Base-by-base conservation (phyloP, 345 rosid genomes). In the Melaleuca alternifolia region DNA sequence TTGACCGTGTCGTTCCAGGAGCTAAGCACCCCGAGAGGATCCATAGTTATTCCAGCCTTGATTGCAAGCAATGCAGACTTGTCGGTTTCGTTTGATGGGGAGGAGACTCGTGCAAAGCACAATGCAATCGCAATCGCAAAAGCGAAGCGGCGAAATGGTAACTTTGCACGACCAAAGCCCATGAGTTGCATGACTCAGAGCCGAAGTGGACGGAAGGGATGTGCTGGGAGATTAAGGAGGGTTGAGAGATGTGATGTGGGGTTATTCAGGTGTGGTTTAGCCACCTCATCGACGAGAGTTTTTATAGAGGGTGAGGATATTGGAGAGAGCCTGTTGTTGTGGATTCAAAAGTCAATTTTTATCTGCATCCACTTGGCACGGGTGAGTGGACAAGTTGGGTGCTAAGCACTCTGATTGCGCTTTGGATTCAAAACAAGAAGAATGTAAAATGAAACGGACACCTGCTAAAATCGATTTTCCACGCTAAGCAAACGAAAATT, bases 31-130 rank as follows among this genome's bases (percentile, higher is more conserved):
- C 52, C 16, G 2, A 57, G 0, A 0, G 86, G 85, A 24, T 83
- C 85, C 1, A 62, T 3, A 18, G 83, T 12, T 59, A 87, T 59
- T 16, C 76, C 28, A 26, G 76, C 62, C 57, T 57, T 83, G 62
- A 82, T 59, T 7, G 48, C 59, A 53, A 84, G 84, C 21, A 61
- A 86, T 20, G 86, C 50, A 1, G 76, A 82, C 54, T 48, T 23
- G 65, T 86, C 57, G 0, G 84, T 87, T 59, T 54, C 79, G 52
- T 12, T 86, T 1, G 89, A 12, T 46, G 91, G 86, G n/a, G 1
- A 83, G 65, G 92, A 86, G 23, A 90, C 90, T 51, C 1, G 82
- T 56, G 75, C 50, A 6, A 30, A 13, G 51, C 57, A 52, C 15
- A 0, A 52, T 46, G 2, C 85, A 30, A 51, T 51, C 12, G 57